Evolutionary conservation across 2,329 filamentous ascomycete species (phyloP).

Genomic region (Fusarium sp.): DNA sequence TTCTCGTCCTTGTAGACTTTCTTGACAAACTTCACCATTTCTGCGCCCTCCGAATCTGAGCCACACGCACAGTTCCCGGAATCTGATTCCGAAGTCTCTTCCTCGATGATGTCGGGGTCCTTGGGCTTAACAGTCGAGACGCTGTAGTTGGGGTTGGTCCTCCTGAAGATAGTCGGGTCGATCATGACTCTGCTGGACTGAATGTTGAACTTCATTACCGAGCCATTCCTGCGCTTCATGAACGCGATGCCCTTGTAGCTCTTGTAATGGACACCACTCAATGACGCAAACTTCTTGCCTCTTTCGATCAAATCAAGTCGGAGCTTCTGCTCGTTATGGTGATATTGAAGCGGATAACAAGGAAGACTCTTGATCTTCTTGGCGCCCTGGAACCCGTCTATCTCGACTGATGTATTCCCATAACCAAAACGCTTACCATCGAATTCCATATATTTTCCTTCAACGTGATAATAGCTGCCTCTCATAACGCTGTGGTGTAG

Average conservation of each 20-base stretch:
- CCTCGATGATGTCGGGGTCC: slow-evolving; percentile 69
- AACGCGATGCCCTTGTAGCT: slow-evolving; percentile 87
- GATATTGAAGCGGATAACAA: slow-evolving; percentile 83
- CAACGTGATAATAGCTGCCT: slow-evolving; percentile 80
- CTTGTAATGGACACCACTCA: slow-evolving; percentile 86
- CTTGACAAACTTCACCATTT: slow-evolving; percentile 58
- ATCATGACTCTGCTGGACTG: slow-evolving; percentile 90
- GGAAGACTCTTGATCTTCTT: slow-evolving; percentile 83
- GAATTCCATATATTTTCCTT: slow-evolving; percentile 85
- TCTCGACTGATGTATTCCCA: slow-evolving; percentile 74
- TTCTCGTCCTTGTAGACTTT: slow-evolving; percentile 62
- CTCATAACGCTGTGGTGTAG: slow-evolving; percentile 76
- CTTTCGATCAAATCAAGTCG: slow-evolving; percentile 77
- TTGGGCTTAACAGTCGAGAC: slow-evolving; percentile 79
- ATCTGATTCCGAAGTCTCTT: slow-evolving; percentile 57
- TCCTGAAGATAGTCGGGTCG: slow-evolving; percentile 82
- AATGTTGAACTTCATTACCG: slow-evolving; percentile 79
- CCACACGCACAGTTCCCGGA: slow-evolving; percentile 51
- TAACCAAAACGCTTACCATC: slow-evolving; percentile 88
- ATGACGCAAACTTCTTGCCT: slow-evolving; percentile 83
- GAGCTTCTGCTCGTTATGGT: slow-evolving; percentile 75
- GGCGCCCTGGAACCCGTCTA: slow-evolving; percentile 81
- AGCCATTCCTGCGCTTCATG: slow-evolving; percentile 78
- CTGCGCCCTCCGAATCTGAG: slow-evolving; percentile 55
- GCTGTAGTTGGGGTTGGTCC: slow-evolving; percentile 87